Evolutionary conservation across 2,329 filamentous ascomycete genomes (phyloP).

Genomic region (Aspergillus ochraceoroseus): DNA sequence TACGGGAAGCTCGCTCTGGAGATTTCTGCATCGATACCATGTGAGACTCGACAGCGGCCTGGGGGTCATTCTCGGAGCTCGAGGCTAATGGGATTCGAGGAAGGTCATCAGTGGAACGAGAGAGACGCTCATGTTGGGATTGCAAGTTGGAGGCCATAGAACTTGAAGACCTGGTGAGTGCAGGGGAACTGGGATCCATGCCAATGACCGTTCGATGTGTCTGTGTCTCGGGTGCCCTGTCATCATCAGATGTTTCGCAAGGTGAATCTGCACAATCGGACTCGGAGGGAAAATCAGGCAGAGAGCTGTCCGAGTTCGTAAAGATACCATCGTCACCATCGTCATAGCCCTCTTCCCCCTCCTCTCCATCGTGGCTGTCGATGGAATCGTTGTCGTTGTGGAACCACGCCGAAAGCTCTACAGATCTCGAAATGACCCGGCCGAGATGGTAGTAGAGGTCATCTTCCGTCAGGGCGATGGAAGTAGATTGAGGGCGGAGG

Average conservation of each 20-base stretch:
- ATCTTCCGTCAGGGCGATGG: slow-evolving; percentile 30
- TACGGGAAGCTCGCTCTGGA: no score
- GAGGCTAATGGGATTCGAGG: no score
- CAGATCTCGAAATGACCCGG: slow-evolving; percentile 18
- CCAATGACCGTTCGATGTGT: background rate
- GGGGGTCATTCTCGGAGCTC: no score
- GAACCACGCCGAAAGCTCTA: slow-evolving; percentile 17
- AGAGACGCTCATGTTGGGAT: no score
- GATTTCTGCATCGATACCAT: no score
- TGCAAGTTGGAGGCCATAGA: no score
- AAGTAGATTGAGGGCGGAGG: slow-evolving; percentile 34
- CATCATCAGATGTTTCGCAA: background rate
- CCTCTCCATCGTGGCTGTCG: slow-evolving; percentile 9
- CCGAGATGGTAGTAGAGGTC: slow-evolving; percentile 34
- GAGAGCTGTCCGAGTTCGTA: slow-evolving; percentile 6
- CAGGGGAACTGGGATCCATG: no score
- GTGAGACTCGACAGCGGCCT: no score
- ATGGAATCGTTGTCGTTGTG: slow-evolving; percentile 16
- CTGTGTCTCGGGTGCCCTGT: background rate
- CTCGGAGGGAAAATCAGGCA: slow-evolving; percentile 1
- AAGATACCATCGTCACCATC: slow-evolving; percentile 12
- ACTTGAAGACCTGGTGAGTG: no score
- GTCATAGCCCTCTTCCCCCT: background rate
- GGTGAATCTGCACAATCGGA: slow-evolving; percentile 6
- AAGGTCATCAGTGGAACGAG: no score